Base-by-base conservation (phyloP, 2,329 filamentous ascomycete genomes). In the Alternaria rosae region DNA sequence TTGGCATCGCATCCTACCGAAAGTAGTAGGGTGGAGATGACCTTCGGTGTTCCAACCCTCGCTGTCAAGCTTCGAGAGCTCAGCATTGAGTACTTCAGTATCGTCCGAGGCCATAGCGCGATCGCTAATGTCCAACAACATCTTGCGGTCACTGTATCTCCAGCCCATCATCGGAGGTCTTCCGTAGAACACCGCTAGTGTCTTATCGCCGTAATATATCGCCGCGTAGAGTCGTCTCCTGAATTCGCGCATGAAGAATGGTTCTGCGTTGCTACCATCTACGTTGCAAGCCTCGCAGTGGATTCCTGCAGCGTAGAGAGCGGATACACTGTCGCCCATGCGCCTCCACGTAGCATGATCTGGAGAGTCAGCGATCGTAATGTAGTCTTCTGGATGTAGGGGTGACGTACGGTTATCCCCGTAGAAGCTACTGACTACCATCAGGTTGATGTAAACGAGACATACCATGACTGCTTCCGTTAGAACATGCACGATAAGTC, bases 281-380 rank as follows among this genome's bases (percentile, higher is more conserved):
- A 69, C 69, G 28, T 66, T 70, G 2, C 58, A 63, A n/a, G 68
- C 70, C 64, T 79, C 76, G 55, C 76, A 78, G 30, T 78, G 76
- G 59, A 76, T 77, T 10, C 76, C 76, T 57, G 73, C 67, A 4
- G 75, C 74, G 54, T 76, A 76, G 0, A 76, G 57, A 4, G 73
- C 61, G 9, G 68, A 68, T 8, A 77, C 67, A 45, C 66, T 70
- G 35, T 77, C 76, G 23, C 74, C 69, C 23, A 77, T 67, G 9
- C 76, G 68, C 47, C 74, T 68, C 76, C 76, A 79, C 23, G 75
- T 74, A 11, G 74, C 74, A 57, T 79, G 76, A 56, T 78, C 76
- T 78, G 45, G 20, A 20, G 23, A 26, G 72, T 50, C 70, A 66
- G 45, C 32, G 25, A n/a, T 13, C 23, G n/a, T 10, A 15, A 15